These are phyloP conservation scores for Canariomyces notabilis DNA, from an alignment of 2,329 filamentous ascomycete genomes.

Conservation along the genomic window DNA sequence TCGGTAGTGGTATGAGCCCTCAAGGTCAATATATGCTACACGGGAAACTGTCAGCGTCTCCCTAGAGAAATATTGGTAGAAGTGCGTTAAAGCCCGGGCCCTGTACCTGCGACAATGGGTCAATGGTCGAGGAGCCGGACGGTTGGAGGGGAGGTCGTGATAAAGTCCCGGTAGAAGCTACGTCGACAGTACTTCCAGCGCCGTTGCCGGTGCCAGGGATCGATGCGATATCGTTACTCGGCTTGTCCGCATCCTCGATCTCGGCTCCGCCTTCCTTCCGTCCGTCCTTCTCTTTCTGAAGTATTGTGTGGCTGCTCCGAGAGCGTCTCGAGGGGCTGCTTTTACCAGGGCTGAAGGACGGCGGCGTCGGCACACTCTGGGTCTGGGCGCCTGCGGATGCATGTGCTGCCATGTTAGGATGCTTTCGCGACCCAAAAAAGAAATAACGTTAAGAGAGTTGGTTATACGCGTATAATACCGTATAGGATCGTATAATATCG, in stretches of 20 bases:
- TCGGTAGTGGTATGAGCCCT: slow-evolving; percentile 55
- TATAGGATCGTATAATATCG: too few species aligned
- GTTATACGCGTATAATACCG: neutral
- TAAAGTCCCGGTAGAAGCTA: slow-evolving; percentile 4
- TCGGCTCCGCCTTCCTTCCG: slow-evolving; percentile 13
- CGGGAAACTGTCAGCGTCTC: neutral
- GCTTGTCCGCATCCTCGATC: slow-evolving; percentile 12
- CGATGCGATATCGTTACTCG: slow-evolving; percentile 5
- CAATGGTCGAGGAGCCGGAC: slow-evolving; percentile 18
- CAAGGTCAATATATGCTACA: slow-evolving; percentile 59
- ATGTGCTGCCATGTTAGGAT: slow-evolving; percentile 4
- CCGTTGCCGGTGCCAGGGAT: slow-evolving; percentile 7
- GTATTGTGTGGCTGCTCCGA: slow-evolving; percentile 13
- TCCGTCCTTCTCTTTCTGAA: slow-evolving; percentile 9
- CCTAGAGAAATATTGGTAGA: slow-evolving; percentile 3
- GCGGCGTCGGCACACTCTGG: slow-evolving; percentile 12
- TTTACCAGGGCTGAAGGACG: slow-evolving; percentile 9
- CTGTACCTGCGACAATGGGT: slow-evolving; percentile 26
- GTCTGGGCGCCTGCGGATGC: slow-evolving; percentile 12
- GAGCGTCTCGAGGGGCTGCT: slow-evolving; percentile 16
- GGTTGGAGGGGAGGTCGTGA: slow-evolving; percentile 11
- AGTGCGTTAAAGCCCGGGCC: neutral
- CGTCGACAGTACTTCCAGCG: slow-evolving; percentile 9
- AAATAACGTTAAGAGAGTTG: neutral
- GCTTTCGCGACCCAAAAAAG: neutral